These are phyloP conservation scores for Eucalyptus melliodora DNA, from an alignment of 345 rosid genomes.

Conservation along the genomic window DNA sequence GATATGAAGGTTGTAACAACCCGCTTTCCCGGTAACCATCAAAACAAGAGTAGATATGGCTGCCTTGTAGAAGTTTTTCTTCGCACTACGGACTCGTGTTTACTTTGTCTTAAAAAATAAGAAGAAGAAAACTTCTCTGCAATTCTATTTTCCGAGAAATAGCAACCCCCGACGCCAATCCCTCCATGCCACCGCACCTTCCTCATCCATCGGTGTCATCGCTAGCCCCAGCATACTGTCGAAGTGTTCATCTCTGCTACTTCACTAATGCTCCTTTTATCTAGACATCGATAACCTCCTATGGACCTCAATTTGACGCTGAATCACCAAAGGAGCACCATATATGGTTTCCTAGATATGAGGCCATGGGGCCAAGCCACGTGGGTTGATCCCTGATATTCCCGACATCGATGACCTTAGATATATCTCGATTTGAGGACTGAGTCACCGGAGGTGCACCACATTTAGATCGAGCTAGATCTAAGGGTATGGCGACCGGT, in stretches of 20 bases:
- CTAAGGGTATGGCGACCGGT: neutral
- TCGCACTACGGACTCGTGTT: neutral
- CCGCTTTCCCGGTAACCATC: neutral
- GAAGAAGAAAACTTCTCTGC: neutral
- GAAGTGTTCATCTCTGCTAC: neutral
- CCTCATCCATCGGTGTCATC: neutral
- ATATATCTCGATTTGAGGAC: neutral
- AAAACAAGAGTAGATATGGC: neutral
- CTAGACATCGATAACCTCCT: neutral
- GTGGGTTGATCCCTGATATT: neutral
- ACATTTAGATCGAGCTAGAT: neutral
- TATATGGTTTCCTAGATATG: neutral
- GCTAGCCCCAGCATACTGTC: neutral
- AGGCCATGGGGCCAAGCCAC: neutral
- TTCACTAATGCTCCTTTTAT: neutral
- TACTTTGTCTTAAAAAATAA: neutral
- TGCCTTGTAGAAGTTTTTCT: neutral
- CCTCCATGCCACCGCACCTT: neutral
- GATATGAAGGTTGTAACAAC: neutral
- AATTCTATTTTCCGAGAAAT: neutral
- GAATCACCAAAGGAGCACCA: neutral
- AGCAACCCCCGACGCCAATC: neutral
- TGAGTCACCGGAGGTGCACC: neutral
- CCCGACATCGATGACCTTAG: neutral
- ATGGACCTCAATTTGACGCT: neutral